Percentiles rank a stretch among this genome's conserved stretches.
These are phyloP conservation scores for Phialophora verrucosa DNA, from an alignment of 2,329 filamentous ascomycete genomes.

Conservation along the genomic window DNA sequence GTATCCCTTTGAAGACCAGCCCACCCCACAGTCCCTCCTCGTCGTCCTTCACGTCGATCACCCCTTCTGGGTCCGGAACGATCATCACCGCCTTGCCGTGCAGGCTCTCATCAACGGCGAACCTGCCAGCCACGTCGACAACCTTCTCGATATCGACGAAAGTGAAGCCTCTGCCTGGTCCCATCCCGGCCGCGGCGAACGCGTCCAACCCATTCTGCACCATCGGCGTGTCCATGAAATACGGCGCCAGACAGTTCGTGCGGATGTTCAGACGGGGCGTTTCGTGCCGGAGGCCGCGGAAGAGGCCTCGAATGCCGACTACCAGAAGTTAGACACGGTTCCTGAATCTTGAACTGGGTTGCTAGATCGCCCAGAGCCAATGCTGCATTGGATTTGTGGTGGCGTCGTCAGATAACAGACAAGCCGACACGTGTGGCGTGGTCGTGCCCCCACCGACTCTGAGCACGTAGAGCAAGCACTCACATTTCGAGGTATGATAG, in stretches of 20 bases:
- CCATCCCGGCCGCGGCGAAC: constrained; percentile 13
- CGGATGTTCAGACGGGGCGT: constrained; percentile 19
- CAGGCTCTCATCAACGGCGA: constrained; percentile 20
- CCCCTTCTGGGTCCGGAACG: constrained; percentile 5
- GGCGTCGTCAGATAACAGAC: neutral
- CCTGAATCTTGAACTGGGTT: neutral
- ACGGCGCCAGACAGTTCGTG: constrained; percentile 19
- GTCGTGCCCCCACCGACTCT: neutral
- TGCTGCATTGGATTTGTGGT: neutral
- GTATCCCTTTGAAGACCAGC: constrained; percentile 11
- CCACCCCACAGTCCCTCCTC: constrained; percentile 20
- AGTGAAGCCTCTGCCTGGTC: constrained; percentile 14
- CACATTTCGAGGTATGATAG: constrained; percentile 34
- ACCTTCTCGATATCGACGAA: constrained; percentile 19
- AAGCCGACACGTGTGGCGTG: neutral
- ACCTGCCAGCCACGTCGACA: constrained; percentile 16
- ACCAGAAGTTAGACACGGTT: neutral
- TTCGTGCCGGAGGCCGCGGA: constrained; percentile 25
- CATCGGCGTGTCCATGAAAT: constrained; percentile 17
- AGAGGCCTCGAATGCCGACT: constrained; percentile 35
- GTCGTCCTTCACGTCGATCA: constrained; percentile 18
- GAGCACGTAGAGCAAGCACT: neutral
- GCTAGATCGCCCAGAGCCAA: neutral
- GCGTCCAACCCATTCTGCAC: constrained; percentile 4
- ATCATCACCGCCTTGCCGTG: constrained; percentile 14